phyloP scores from a whole-genome alignment of 306 rosid species.

The Malus asiatica region DNA sequence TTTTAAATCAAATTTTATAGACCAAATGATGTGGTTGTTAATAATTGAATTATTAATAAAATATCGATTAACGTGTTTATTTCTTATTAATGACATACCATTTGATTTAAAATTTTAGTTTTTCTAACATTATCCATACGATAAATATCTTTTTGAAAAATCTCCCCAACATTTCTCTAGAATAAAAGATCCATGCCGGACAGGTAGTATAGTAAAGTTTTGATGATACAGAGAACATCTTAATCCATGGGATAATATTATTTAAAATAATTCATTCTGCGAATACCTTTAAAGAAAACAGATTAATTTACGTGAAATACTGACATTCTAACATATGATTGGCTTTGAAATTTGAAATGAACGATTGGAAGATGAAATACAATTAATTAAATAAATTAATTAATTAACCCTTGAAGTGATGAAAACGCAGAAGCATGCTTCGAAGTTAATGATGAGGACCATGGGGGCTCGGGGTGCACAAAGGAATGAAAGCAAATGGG shows the following conservation, averaged over 20 bases:
- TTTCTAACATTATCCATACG: no score
- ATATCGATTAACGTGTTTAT: no score
- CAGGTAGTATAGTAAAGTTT: not conserved
- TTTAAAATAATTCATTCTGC: not conserved
- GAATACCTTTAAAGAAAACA: not conserved
- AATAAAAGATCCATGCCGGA: not conserved
- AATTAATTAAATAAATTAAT: not conserved
- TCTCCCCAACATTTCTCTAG: fast-evolving
- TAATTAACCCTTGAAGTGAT: conserved; percentile 32
- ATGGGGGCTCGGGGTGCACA: conserved; percentile 6
- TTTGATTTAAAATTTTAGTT: no score
- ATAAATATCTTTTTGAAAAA: no score
- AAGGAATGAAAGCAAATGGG: conserved; percentile 30
- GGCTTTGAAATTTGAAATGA: conserved; percentile 19
- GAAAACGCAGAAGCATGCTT: conserved; percentile 41
- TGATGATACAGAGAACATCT: not conserved
- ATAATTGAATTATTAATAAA: no score
- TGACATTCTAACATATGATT: conserved; percentile 28
- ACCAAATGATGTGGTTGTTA: no score
- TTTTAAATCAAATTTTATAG: no score
- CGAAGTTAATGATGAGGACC: conserved; percentile 48
- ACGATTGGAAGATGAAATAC: not conserved
- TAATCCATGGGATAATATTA: not conserved
- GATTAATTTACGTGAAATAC: conserved; percentile 4
- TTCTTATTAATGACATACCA: fast-evolving